Evolutionary conservation across 345 rosid species (phyloP).

Genomic region (Lepidium sativum): DNA sequence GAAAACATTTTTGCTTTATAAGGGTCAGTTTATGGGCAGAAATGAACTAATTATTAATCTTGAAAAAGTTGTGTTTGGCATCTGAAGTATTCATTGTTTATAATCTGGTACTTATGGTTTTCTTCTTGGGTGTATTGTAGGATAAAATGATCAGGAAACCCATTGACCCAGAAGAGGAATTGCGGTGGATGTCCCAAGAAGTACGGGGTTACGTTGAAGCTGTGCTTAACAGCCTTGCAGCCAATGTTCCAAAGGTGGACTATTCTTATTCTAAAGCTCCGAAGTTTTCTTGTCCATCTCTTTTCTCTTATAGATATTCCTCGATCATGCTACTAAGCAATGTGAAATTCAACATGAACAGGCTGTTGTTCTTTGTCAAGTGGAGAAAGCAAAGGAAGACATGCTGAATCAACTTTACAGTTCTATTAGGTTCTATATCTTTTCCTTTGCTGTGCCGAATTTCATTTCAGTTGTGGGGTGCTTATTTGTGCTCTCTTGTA

Average conservation of each 20-base stretch:
- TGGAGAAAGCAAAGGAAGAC: constrained; percentile 96
- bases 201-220: constrained; percentile 99
- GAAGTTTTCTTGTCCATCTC: neutral
- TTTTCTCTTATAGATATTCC: neutral
- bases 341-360: constrained; percentile 45
- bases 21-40: neutral
- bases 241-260: constrained; percentile 91
- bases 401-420: constrained; percentile 95
- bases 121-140: constrained; percentile 30
- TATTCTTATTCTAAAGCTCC: constrained; percentile 6
- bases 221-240: constrained; percentile 97
- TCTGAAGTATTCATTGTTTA: neutral
- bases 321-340: constrained; percentile 3
- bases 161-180: constrained; percentile 96
- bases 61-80: neutral
- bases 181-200: constrained; percentile 99
- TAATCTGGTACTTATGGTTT: neutral
- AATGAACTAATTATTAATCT: neutral
- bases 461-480: neutral
- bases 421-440: constrained; percentile 58
- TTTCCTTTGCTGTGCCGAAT: neutral
- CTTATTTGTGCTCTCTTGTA: constrained; percentile 4
- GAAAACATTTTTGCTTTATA: neutral
- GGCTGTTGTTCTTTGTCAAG: constrained; percentile 99
- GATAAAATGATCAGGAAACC: constrained; percentile 92